Conservation (phyloP, 2,329 filamentous ascomycete species). For the Colletotrichum tabaci region DNA sequence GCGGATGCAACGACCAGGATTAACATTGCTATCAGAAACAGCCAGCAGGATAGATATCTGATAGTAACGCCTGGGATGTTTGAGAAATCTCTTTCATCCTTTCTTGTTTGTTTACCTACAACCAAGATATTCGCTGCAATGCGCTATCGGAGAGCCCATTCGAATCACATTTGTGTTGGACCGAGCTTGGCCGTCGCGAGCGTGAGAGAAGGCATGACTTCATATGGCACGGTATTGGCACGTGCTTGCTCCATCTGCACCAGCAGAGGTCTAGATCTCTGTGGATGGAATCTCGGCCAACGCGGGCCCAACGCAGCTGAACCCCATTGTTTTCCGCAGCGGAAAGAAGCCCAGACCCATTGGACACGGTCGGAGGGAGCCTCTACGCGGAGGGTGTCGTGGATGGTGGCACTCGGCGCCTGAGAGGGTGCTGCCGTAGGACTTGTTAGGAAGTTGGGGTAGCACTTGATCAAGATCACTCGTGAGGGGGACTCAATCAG, state of each 20-base stretch:
- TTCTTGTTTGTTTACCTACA: neutral
- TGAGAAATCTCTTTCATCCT: neutral
- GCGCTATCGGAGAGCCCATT: neutral
- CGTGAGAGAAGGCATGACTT: conserved; percentile 22
- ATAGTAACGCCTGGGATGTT: neutral
- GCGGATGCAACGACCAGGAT: conserved; percentile 12
- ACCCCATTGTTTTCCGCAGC: conserved; percentile 28
- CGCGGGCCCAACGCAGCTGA: conserved; percentile 18
- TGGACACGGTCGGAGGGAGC: conserved; percentile 4
- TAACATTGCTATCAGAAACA: neutral
- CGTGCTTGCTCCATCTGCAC: conserved; percentile 13
- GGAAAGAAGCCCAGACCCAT: conserved; percentile 10
- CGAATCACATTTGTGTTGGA: neutral
- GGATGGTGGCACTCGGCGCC: conserved; percentile 20
- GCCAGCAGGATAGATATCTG: neutral
- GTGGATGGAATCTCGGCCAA: conserved; percentile 26
- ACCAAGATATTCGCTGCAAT: neutral
- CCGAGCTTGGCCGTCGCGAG: conserved; percentile 22
- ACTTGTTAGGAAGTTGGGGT: conserved; percentile 34
- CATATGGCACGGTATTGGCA: conserved; percentile 33
- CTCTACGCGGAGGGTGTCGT: conserved; percentile 29
- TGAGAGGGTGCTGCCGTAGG: conserved; percentile 11
- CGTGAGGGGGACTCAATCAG: conserved; percentile 26
- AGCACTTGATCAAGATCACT: conserved; percentile 40
- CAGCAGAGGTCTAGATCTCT: conserved; percentile 2